Percentiles rank a stretch among this genome's conserved stretches.
Evolutionary conservation across 2,329 filamentous ascomycete genomes (phyloP).

Genomic region (Sporothrix dimorphospora): DNA sequence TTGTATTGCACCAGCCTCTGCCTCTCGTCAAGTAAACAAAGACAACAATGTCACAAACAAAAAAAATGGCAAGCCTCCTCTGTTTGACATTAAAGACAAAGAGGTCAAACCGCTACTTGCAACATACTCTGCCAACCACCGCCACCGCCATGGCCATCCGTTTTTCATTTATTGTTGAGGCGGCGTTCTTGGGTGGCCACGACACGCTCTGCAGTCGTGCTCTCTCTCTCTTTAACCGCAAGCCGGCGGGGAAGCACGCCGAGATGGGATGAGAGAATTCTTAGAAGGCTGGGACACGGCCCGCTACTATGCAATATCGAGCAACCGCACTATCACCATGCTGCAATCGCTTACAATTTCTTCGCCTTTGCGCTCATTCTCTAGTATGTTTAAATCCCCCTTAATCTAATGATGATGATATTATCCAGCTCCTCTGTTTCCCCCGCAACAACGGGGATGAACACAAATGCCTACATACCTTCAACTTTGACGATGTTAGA

Average conservation of each 20-base stretch:
- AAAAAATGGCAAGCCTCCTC: too few relatives aligned
- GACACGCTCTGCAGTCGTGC: not conserved
- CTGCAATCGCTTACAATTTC: not conserved
- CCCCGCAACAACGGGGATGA: too few relatives aligned
- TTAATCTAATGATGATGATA: not conserved
- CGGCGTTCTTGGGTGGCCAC: not conserved
- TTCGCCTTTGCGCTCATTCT: too few relatives aligned
- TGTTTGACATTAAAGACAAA: not conserved
- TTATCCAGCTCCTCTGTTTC: too few relatives aligned
- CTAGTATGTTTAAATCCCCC: not conserved
- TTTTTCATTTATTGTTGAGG: not conserved
- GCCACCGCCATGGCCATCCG: too few relatives aligned
- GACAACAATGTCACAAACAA: too few relatives aligned
- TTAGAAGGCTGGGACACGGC: not conserved
- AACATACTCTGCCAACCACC: too few relatives aligned
- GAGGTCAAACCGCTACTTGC: too few relatives aligned
- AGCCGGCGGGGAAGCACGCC: too few relatives aligned
- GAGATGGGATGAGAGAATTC: not conserved
- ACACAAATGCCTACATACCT: too few relatives aligned
- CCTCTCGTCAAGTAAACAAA: not conserved
- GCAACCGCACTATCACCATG: not conserved
- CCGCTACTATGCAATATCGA: slow-evolving; percentile 13
- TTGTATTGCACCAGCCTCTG: not conserved
- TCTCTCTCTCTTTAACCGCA: not conserved
- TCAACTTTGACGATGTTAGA: too few relatives aligned